A percentile compares a stretch with the other conserved stretches of the same genome.
Conservation (phyloP, 2,329 filamentous ascomycete genomes). For the Parasarocladium wereldwijsianum region DNA sequence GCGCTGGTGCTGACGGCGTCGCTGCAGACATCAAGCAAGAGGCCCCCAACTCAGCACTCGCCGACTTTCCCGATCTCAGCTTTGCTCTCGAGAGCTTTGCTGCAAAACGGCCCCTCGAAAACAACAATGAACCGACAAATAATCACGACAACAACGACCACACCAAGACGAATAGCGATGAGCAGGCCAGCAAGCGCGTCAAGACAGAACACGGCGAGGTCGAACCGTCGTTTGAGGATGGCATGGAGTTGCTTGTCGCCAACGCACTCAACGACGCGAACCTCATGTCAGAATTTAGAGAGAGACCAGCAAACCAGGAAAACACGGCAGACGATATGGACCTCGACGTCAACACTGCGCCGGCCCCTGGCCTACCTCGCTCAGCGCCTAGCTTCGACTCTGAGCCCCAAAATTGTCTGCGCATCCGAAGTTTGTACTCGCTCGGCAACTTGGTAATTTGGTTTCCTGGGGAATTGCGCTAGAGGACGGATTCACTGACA, state of each 20-base stretch:
- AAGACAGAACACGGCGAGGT: slow-evolving; percentile 13
- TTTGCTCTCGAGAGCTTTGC: slow-evolving; percentile 18
- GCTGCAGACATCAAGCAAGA: slow-evolving; percentile 24
- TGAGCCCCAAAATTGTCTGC: slow-evolving; percentile 22
- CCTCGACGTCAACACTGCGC: slow-evolving; percentile 15
- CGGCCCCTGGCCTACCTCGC: slow-evolving; percentile 14
- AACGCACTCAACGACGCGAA: slow-evolving; percentile 25
- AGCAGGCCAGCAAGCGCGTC: slow-evolving; percentile 18
- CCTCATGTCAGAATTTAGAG: slow-evolving; percentile 18
- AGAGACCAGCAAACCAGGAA: slow-evolving; percentile 13
- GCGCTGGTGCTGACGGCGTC: slow-evolving; percentile 12
- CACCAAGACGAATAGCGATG: slow-evolving; percentile 9
- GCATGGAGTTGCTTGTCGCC: slow-evolving; percentile 22
- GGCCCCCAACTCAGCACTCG: slow-evolving; percentile 18
- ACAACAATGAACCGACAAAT: slow-evolving; percentile 11
- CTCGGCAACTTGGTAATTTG: slow-evolving; percentile 25
- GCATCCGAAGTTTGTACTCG: slow-evolving; percentile 21
- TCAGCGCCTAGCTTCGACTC: slow-evolving; percentile 17
- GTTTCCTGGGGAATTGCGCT: slow-evolving; percentile 3
- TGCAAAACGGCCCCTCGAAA: slow-evolving; percentile 22
- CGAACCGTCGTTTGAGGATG: slow-evolving; percentile 17
- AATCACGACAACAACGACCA: slow-evolving; percentile 10
- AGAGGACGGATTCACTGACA: slow-evolving; percentile 4
- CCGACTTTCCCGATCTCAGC: slow-evolving; percentile 17
- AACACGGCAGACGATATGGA: slow-evolving; percentile 15